Base-by-base conservation (phyloP, 495 filamentous ascomycete genomes). In the Penicillium coffeae region DNA sequence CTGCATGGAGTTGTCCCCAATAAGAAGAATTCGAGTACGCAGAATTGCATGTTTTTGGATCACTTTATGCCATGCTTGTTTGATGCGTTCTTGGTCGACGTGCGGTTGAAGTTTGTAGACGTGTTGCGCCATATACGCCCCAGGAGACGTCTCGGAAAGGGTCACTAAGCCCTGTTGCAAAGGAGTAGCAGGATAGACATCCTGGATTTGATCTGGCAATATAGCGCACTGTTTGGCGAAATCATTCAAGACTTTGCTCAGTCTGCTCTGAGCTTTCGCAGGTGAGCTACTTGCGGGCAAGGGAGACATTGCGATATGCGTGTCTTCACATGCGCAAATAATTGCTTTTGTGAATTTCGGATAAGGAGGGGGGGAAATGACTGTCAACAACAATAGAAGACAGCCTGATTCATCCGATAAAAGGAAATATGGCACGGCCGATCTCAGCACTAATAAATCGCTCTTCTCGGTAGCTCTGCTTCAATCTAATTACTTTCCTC, bases 181-280 rank as follows among this genome's bases (percentile, higher is more conserved):
- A 2, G 42, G 14, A 8, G 42, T 45, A 20, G 14, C 18, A 7
- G 42, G 42, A 14, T 45, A 45, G n/a, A 45, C 19, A 21, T 45
- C 42, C 15, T 20, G n/a, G n/a, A 45, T 36, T 8, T 45, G 30
- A 3, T 2, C 14, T 3, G 2, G 7, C 4, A 15, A 35, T 1
- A 45, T 12, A 19, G 7, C 13, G 27, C 27, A 45, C 18, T 34
- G 14, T 8, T 21, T 4, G 25, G 25, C 25, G 10, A 30, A 10
- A 10, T 30, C 25, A 30, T 30, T 30, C 25, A 30, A 30, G 25
- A 30, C 10, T 10, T 4, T 10, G 25, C 10, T 30, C 5, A 30
- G 25, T 30, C 25, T 30, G 25, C 25, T 30, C 10, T 30, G 25
- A 30, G 25, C 5, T 10, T 30, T 30, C 25, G 10, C 25, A 5